Base-by-base conservation (phyloP, 805 yeast genomes). In the Lipomyces sp. region DNA sequence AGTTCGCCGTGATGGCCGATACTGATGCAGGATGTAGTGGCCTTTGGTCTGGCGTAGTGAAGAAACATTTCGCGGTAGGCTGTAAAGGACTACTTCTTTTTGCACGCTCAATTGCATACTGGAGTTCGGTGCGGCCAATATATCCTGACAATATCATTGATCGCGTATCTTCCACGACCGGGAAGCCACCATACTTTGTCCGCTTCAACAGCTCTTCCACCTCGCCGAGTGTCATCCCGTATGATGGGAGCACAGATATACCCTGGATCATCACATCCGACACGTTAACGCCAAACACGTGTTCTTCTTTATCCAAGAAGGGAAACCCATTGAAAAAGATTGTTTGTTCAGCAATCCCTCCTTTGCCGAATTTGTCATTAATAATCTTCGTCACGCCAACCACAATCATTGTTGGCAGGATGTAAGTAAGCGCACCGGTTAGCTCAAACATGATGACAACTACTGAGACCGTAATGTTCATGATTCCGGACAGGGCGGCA, bases 301-400 rank as follows among this genome's bases (percentile, higher is more conserved):
- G 86, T 56, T 88, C 91, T 69, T 88, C 93, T 73, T 89, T 89
- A 85, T 92, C 76, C 34, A 94, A 82, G 65, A 85, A 85, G 0
- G 99, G 99, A 57, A 90, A 82, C 0, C 97, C 97, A 77, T 92
- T 93, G 73, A 90, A 90, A 51, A 81, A 79, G 69, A 96, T 92
- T 90, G 93, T 93, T 77, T 92, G 96, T 75, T 95, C 99, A 0
- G 99, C 97, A 67, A 95, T 94, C 0, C 98, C 99, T 11, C 89
- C 90, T 32, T 84, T 81, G 1, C 97, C 96, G 81, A 89, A 87
- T 63, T 79, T 81, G 66, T 90, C 95, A 71, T 86, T 85, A n/a
- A 95, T 86, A 48, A 87, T 79, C 73, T 90, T 90, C 1, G 98
- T 93, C 8, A 88, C 85, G 0, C 97, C 94, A 1, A 95, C 97